These are phyloP conservation scores for Entomortierella lignicola DNA, from an alignment of 192 early-diverging fungal genomes.

Conservation along the genomic window DNA sequence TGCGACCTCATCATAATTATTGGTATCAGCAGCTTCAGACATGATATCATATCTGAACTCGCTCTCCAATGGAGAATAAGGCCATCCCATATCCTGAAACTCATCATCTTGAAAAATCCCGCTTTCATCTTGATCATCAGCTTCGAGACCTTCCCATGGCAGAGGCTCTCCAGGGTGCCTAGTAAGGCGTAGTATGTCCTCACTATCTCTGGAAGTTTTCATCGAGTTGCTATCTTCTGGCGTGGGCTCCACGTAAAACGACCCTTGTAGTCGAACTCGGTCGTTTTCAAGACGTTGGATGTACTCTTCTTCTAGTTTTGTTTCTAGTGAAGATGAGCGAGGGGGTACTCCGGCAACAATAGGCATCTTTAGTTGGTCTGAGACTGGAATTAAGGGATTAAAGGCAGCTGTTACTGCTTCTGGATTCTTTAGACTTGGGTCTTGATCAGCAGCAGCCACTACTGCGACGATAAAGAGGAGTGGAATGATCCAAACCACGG, in stretches of 20 bases:
- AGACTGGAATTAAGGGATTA: conserved; percentile 8
- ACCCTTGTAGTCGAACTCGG: conserved; percentile 6
- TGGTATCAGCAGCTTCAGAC: neutral
- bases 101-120: neutral
- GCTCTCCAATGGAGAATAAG: conserved; percentile 20
- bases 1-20: neutral
- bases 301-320: conserved; percentile 10
- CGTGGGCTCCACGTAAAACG: conserved; percentile 35
- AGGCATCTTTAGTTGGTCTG: conserved; percentile 22
- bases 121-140: conserved; percentile 1
- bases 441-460: neutral
- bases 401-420: neutral
- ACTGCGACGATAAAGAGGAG: neutral
- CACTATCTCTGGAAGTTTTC: neutral
- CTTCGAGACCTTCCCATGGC: conserved; percentile 31
- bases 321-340: neutral
- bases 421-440: neutral
- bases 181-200: neutral
- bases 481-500: neutral
- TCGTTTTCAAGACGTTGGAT: conserved; percentile 13
- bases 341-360: conserved; percentile 32
- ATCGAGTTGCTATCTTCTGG: conserved; percentile 4
- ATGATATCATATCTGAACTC: conserved; percentile 16
- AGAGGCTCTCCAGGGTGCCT: conserved; percentile 32
- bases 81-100: neutral